Evolutionary conservation across 495 filamentous ascomycete species (phyloP).

Genomic region (Thermochaetoides thermophila): DNA sequence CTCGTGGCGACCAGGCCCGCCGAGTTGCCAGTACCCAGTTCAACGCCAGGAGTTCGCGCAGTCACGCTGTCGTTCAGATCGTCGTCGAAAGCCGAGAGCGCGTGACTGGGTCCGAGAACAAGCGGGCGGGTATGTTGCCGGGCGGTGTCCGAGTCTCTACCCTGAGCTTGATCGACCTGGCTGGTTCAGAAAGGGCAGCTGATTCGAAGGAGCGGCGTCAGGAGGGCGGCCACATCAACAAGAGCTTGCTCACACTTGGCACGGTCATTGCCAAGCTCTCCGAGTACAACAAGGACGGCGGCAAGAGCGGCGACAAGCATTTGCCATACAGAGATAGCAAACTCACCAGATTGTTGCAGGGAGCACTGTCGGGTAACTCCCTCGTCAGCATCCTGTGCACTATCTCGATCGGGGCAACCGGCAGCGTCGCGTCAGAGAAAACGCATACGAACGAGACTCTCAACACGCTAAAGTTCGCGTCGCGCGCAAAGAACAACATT

Average conservation of each 20-base stretch:
- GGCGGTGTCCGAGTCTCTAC: slow-evolving; percentile 94
- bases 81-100: slow-evolving; percentile 94
- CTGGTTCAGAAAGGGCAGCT: slow-evolving; percentile 88
- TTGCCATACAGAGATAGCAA: slow-evolving; percentile 95
- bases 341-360: slow-evolving; percentile 82
- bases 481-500: slow-evolving; percentile 93
- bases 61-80: slow-evolving; percentile 96
- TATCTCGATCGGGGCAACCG: slow-evolving; percentile 60
- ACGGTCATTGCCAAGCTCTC: slow-evolving; percentile 82
- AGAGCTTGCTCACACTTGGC: slow-evolving; percentile 85
- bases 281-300: slow-evolving; percentile 74
- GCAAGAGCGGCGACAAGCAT: slow-evolving; percentile 77
- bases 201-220: slow-evolving; percentile 88
- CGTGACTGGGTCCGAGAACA: slow-evolving; percentile 47
- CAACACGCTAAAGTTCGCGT: slow-evolving; percentile 94
- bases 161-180: slow-evolving; percentile 87
- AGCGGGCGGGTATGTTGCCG: slow-evolving; percentile 61
- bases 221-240: slow-evolving; percentile 97
- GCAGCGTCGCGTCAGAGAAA: slow-evolving; percentile 44
- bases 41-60: slow-evolving; percentile 89
- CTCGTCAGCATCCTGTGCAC: slow-evolving; percentile 96
- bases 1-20: slow-evolving; percentile 79
- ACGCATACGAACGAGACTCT: slow-evolving; percentile 75
- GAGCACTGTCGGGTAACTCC: slow-evolving; percentile 83
- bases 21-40: slow-evolving; percentile 88